Evolutionary conservation across 192 early-diverging fungal species (phyloP).

Genomic region (Spizellomyces punctatus): DNA sequence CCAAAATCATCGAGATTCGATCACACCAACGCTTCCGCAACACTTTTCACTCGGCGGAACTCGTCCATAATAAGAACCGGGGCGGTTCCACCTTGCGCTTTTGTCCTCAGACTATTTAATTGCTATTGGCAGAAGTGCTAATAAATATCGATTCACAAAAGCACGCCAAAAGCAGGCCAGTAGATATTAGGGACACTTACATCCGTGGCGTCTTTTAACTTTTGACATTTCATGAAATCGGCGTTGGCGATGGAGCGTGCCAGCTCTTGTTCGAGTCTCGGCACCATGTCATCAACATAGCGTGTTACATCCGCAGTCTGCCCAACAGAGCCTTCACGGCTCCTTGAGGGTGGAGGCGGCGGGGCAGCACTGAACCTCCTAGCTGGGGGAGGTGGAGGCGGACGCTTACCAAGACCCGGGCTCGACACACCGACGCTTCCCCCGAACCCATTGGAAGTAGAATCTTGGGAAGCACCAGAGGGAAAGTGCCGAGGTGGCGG

Average conservation of each 20-base stretch:
- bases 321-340: constrained; percentile 20
- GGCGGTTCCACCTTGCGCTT: constrained; percentile 8
- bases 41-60: constrained; percentile 12
- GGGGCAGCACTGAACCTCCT: constrained; percentile 16
- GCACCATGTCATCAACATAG: constrained; percentile 26
- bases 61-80: constrained; percentile 16
- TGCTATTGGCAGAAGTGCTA: background rate
- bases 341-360: constrained; percentile 20
- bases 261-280: constrained; percentile 16
- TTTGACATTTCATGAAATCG: constrained; percentile 24
- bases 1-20: background rate
- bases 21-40: constrained; percentile 15
- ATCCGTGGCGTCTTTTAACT: constrained; percentile 14
- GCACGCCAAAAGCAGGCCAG: background rate
- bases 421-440: background rate
- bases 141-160: background rate
- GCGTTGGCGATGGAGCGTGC: background rate
- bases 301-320: constrained; percentile 14
- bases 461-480: constrained; percentile 11
- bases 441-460: no score
- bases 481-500: constrained; percentile 49
- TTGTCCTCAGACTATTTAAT: constrained; percentile 7
- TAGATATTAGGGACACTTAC: constrained; percentile 1
- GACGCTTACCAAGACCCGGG: constrained; percentile 17
- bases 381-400: constrained; percentile 39